Evolutionary conservation across 176 grass and related monocot genomes (phyloP), one percentile per base, ranked within the genome.

Genomic region (Carex scoparia): DNA sequence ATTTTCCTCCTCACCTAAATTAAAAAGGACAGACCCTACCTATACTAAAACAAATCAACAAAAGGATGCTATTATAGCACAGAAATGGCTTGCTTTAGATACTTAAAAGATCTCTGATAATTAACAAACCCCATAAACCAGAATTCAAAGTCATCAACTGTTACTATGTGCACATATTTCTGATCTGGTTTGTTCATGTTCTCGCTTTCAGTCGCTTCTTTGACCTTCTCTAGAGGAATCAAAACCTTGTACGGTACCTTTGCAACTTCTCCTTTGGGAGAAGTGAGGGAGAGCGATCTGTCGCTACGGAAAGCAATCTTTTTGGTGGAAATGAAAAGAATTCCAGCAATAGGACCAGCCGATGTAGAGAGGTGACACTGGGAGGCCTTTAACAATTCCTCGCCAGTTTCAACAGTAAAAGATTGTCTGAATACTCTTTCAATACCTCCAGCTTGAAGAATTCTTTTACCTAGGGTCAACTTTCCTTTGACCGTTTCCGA

Each of bases 41-140:
- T 76, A 5, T 67, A 61, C 61, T 59, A 88, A 88, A 61, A 33
- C 10, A 69, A 16, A 78, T 5, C 68, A 72, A 12, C 12, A 1
- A 69, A 13, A 56, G 11, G 54, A 4, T 53, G 75, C 90, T 84
- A 92, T 84, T 56, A 87, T 4, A 77, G 64, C 49, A 84, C 87
- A 49, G 90, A 89, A 75, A 97, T 89, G 63, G 90, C 94, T 66
- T 88, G 92, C 80, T 93, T 70, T 1, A 97, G 84, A 80, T 92
- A 89, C 10, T 81, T 90, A 83, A 94, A 88, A 72, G 94, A 91
- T 46, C 90, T 81, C 82, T 88, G 59, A 79, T 87, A 89, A 74
- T 79, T 92, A 56, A 97, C 84, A 88, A 97, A 97, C 0, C 94
- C 94, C 90, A 97, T 87, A 84, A 97, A 97, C 94, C 94, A 97